phyloP scores from a whole-genome alignment of 495 filamentous ascomycete species.

The Neurospora tetraspora region DNA sequence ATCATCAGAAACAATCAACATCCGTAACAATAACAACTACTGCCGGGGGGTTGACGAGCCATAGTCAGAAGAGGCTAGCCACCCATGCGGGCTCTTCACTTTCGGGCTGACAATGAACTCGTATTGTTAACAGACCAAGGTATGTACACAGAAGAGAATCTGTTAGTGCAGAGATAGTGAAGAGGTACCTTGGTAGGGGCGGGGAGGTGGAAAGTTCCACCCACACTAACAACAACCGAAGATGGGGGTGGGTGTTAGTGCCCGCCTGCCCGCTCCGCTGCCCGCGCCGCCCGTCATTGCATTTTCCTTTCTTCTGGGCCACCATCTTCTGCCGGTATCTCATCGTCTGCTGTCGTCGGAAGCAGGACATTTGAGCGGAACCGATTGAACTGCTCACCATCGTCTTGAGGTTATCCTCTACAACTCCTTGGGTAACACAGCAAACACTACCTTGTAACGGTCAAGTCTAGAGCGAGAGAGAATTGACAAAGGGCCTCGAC shows the following conservation, averaged over 20 bases:
- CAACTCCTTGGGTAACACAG: neutral
- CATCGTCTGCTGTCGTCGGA: neutral
- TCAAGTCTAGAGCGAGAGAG: neutral
- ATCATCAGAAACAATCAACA: neutral
- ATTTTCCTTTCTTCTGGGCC: neutral
- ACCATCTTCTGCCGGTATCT: neutral
- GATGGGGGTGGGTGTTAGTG: neutral
- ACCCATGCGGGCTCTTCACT: neutral
- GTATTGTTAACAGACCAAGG: neutral
- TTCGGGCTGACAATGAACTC: neutral
- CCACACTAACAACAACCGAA: neutral
- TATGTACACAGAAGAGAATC: neutral
- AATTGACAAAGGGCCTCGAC: neutral
- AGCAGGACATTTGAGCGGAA: neutral
- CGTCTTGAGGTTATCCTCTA: neutral
- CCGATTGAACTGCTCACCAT: neutral
- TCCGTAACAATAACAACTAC: neutral
- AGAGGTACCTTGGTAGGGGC: neutral
- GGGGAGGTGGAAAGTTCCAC: neutral
- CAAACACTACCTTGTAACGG: neutral
- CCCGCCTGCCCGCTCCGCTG: neutral
- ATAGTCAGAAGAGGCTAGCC: neutral
- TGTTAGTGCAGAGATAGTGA: neutral
- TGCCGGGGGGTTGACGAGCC: neutral
- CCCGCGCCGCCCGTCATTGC: neutral